A percentile compares a stretch with the other conserved stretches of the same genome.
Conservation (phyloP, 108 stramenopile genomes). For the Parietichytrium sp. region DNA sequence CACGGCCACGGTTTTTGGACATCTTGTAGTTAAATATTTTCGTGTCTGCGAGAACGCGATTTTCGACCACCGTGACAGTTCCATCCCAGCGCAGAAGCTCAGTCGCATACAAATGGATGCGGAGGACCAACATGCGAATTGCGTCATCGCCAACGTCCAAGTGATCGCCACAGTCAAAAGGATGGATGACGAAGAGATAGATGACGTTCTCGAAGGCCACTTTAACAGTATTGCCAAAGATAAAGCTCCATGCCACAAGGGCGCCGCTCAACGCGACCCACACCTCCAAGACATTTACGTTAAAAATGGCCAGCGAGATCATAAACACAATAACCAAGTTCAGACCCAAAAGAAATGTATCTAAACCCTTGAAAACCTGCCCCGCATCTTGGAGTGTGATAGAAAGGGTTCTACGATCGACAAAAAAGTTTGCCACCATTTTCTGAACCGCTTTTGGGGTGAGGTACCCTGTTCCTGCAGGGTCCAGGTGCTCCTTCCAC, state of each 20-base stretch:
- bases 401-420: neutral
- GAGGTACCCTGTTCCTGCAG: neutral
- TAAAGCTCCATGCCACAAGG: neutral
- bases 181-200: neutral
- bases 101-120: neutral
- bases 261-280: neutral
- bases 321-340: neutral
- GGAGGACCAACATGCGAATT: neutral
- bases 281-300: neutral
- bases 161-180: neutral
- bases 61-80: neutral
- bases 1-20: too few relatives aligned
- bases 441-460: neutral
- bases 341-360: neutral
- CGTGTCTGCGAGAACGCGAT: too few relatives aligned
- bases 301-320: neutral
- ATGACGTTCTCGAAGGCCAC: slow-evolving; percentile 7
- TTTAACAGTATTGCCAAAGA: neutral
- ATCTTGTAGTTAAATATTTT: too few relatives aligned
- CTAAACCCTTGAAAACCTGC: neutral
- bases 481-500: neutral
- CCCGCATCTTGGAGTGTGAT: neutral
- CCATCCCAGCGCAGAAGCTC: neutral
- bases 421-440: neutral
- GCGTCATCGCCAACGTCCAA: neutral